Base-by-base conservation (phyloP, 2,329 filamentous ascomycete species). In the Polychaeton citri region DNA sequence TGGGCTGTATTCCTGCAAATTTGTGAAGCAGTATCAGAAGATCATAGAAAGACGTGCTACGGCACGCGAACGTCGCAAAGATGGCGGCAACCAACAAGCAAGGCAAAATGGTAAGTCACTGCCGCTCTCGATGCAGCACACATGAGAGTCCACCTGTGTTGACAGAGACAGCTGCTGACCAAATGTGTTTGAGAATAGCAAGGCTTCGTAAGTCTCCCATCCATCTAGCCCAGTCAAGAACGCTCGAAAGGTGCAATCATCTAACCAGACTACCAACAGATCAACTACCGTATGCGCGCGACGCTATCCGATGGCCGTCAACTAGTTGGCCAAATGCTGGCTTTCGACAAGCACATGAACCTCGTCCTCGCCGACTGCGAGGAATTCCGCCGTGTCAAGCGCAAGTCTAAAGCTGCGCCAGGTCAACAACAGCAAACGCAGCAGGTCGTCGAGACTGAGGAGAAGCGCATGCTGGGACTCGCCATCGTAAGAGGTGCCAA, bases 291-390 rank as follows among this genome's bases (percentile, higher is more conserved):
- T 64, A 96, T 98, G 87, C 81, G 88, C 59, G 81, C 95, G 46
- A 96, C 87, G 38, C 73, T 98, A 60, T 85, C 84, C 57, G 90
- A 98, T 66, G 85, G 85, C 46, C 79, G 90, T 55, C 85, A 95
- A 62, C 92, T 98, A 79, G 87, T 86, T 28, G 90, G 87, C 43
- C 86, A 96, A 63, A 94, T 98, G 84, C 75, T 98, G 49, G 90
- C 90, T 37, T 98, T 96, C 55, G 90, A 98, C 64, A 96, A 96
- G 86, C 90, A 98, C 64, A 98, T 98, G 90, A 98, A 98, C 62
- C 76, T 98, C 47, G 90, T 98, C 43, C 81, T 98, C 44, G 90
- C 88, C 63, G 90, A 98, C 57, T 96, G 90, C 49, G 90, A 98
- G 73, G 88, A 96, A 62, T 95, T 94, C 63, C 82, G 87, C 59